Conservation (phyloP, 441 rosid genomes). For the Adansonia rubrostipa region DNA sequence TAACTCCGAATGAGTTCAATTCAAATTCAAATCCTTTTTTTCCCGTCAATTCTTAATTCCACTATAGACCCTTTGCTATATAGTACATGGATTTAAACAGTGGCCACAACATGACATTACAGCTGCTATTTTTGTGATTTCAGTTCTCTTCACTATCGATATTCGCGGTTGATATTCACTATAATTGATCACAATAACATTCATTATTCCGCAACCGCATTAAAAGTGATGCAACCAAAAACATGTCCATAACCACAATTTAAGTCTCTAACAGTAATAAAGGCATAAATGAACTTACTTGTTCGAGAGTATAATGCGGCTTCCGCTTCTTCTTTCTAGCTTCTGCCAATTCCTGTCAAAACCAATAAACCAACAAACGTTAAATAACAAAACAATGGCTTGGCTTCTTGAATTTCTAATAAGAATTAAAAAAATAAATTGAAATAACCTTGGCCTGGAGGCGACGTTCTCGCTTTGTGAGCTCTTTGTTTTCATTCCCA, state of each 20-base stretch:
- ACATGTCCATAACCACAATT: too few species aligned
- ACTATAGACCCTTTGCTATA: neutral
- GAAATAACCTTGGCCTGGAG: constrained; percentile 69
- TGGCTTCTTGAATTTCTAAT: neutral
- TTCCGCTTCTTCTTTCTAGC: constrained; percentile 89
- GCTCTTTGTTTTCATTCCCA: constrained; percentile 33
- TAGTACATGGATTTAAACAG: neutral
- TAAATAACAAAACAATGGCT: neutral
- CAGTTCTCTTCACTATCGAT: too few species aligned
- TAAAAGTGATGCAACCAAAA: too few species aligned
- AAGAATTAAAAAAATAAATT: neutral
- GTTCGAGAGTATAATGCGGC: constrained; percentile 79
- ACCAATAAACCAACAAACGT: constrained; percentile 24
- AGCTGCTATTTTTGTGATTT: too few species aligned
- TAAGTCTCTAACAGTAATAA: neutral
- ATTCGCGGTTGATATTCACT: too few species aligned
- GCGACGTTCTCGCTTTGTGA: constrained; percentile 63
- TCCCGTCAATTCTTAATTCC: neutral
- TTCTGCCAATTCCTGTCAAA: constrained; percentile 71
- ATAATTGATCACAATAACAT: too few species aligned
- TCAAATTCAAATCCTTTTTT: neutral
- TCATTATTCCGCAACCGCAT: too few species aligned
- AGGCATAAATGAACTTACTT: constrained; percentile 40
- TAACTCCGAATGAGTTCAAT: neutral
- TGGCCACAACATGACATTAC: too few species aligned